A percentile compares a stretch with the other conserved stretches of the same genome.
Evolutionary conservation across 2,329 filamentous ascomycete genomes (phyloP).

Genomic region (Claviceps maximensis): DNA sequence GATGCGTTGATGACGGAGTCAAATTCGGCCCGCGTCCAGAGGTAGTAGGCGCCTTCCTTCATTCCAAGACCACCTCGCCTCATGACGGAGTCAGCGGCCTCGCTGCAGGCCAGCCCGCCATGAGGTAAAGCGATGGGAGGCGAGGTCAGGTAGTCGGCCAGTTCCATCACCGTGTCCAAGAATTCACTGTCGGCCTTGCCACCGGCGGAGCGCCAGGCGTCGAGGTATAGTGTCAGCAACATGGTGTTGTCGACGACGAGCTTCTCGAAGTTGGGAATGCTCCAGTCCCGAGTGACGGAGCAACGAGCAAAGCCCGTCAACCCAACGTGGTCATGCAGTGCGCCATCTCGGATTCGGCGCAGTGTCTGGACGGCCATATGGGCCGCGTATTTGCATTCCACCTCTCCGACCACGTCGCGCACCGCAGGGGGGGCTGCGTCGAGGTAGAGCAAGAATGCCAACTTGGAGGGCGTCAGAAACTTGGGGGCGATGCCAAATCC

Average conservation of each 20-base stretch:
- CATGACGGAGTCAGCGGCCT: constrained; percentile 77
- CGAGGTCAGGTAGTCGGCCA: constrained; percentile 70
- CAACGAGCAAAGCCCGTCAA: constrained; percentile 51
- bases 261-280: constrained; percentile 92
- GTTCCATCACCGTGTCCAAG: constrained; percentile 63
- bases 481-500: constrained; percentile 78
- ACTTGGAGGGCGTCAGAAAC: constrained; percentile 76
- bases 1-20: constrained; percentile 48
- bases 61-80: constrained; percentile 65
- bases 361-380: constrained; percentile 74
- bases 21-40: constrained; percentile 86
- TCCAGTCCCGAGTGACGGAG: constrained; percentile 86
- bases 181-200: constrained; percentile 52
- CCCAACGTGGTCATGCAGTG: constrained; percentile 42
- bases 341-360: constrained; percentile 51
- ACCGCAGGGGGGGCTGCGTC: constrained; percentile 59
- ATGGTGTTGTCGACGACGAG: constrained; percentile 90
- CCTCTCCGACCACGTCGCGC: constrained; percentile 72
- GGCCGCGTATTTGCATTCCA: constrained; percentile 60
- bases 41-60: constrained; percentile 83
- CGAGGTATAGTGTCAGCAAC: constrained; percentile 69
- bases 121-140: constrained; percentile 50
- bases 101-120: constrained; percentile 76
- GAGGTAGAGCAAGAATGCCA: constrained; percentile 69
- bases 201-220: constrained; percentile 57